A percentile compares a stretch with the other conserved stretches of the same genome.
Evolutionary conservation across 192 early-diverging fungal species (phyloP).

Genomic region (Cetraspora pellucida): DNA sequence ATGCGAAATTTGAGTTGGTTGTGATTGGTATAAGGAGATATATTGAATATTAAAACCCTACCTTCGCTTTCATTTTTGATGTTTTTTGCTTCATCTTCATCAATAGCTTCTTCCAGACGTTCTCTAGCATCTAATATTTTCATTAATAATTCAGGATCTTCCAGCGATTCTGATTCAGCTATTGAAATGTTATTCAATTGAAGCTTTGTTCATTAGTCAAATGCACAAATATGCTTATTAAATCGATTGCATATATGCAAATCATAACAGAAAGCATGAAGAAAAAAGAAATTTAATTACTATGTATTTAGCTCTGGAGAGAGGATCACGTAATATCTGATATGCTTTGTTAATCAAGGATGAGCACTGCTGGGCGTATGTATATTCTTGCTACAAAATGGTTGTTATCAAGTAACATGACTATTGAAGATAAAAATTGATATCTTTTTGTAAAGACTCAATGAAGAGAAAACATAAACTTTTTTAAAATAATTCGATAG

Average conservation of each 20-base stretch:
- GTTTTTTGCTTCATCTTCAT: constrained; percentile 62
- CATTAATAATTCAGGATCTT: constrained; percentile 76
- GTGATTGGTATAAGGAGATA: neutral
- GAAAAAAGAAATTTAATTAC: constrained; percentile 34
- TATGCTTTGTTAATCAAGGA: constrained; percentile 88
- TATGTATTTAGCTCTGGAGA: constrained; percentile 81
- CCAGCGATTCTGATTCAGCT: constrained; percentile 63
- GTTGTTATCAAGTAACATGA: neutral
- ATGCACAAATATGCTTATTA: neutral
- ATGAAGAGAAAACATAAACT: neutral
- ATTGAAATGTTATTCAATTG: constrained; percentile 57
- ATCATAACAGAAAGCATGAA: neutral
- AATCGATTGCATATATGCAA: neutral
- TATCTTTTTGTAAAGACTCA: neutral
- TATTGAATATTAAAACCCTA: constrained; percentile 30
- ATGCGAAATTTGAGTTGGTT: neutral
- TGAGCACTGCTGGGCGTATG: constrained; percentile 71
- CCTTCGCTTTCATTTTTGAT: constrained; percentile 66
- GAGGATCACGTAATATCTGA: constrained; percentile 73
- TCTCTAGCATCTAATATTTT: constrained; percentile 82
- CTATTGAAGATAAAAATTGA: neutral
- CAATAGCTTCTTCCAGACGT: constrained; percentile 68
- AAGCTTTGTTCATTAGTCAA: constrained; percentile 43
- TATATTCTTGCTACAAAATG: constrained; percentile 57
- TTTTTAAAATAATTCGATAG: neutral